Evolutionary conservation across 2,329 filamentous ascomycete genomes (phyloP).

Genomic region (Botrytis squamosa): DNA sequence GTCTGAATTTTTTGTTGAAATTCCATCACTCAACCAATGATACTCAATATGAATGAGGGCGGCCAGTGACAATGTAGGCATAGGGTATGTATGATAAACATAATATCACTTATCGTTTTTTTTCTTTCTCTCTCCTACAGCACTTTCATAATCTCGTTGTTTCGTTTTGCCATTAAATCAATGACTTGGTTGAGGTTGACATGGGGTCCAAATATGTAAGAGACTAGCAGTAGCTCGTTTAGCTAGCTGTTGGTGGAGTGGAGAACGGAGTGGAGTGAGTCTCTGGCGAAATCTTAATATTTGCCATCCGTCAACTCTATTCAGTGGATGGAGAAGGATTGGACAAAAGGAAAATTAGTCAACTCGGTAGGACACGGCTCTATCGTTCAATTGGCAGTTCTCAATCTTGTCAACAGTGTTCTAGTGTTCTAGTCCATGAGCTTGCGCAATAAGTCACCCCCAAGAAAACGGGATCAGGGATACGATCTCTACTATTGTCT

Average conservation of each 20-base stretch:
- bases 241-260: neutral
- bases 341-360: neutral
- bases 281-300: constrained; percentile 5
- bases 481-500: constrained; percentile 2
- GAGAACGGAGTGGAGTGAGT: neutral
- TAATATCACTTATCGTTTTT: neutral
- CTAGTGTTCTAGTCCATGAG: neutral
- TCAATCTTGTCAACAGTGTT: neutral
- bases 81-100: neutral
- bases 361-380: constrained; percentile 5
- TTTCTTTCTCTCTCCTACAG: neutral
- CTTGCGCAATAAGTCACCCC: constrained; percentile 14
- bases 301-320: constrained; percentile 2
- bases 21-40: neutral
- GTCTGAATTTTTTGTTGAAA: constrained; percentile 9
- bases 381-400: constrained; percentile 15
- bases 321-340: constrained; percentile 1
- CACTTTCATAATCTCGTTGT: neutral
- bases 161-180: neutral
- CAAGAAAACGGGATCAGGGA: constrained; percentile 2
- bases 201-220: neutral
- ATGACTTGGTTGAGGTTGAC: constrained; percentile 4
- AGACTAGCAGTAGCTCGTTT: neutral
- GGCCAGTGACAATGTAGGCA: neutral
- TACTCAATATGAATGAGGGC: neutral